phyloP scores from a whole-genome alignment of 306 rosid genomes.

The Alnus glutinosa region DNA sequence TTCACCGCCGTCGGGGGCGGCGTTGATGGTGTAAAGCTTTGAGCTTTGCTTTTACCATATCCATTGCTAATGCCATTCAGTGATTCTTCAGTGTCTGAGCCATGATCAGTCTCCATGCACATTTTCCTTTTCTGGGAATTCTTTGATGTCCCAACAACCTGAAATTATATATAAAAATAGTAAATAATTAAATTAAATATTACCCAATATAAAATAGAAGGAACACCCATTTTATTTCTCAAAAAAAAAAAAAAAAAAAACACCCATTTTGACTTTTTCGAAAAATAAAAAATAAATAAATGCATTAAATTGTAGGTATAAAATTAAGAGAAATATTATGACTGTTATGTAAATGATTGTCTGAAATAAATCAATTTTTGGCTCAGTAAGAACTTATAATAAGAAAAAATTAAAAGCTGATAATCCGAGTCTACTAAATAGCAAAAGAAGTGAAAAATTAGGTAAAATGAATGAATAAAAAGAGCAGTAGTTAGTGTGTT shows the following conservation, averaged over 20 bases:
- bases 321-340: neutral
- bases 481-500: neutral
- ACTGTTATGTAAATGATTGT: too few species aligned
- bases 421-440: too few species aligned
- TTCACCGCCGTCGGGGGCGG: conserved; percentile 60
- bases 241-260: neutral
- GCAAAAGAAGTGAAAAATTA: neutral
- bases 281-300: neutral
- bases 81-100: conserved; percentile 58
- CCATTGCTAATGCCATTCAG: conserved; percentile 38
- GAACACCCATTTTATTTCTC: neutral
- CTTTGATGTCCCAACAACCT: conserved; percentile 67
- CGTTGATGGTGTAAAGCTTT: conserved; percentile 67
- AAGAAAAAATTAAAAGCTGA: too few species aligned
- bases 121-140: conserved; percentile 44
- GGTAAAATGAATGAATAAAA: neutral
- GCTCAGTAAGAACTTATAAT: too few species aligned
- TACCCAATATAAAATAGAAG: neutral
- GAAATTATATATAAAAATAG: conserved; percentile 22
- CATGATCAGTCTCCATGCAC: conserved; percentile 29
- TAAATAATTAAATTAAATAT: neutral
- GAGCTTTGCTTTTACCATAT: conserved; percentile 37
- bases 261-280: neutral
- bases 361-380: too few species aligned
- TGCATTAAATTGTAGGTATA: neutral